Conservation (phyloP, 805 yeast species). For the Monosporozyma servazzii region DNA sequence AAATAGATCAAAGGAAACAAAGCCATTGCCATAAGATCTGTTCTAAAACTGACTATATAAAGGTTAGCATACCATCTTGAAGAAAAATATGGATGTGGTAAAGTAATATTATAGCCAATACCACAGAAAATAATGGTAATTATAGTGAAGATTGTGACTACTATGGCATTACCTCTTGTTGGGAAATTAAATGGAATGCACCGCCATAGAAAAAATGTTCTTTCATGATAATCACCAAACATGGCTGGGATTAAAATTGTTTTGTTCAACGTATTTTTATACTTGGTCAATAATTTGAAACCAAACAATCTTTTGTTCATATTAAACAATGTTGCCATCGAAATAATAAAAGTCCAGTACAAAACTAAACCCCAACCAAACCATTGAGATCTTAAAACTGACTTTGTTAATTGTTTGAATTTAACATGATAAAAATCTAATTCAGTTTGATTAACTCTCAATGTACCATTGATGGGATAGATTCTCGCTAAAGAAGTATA, state of each 20-base stretch:
- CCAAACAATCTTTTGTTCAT: conserved; percentile 21
- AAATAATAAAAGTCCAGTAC: conserved; percentile 33
- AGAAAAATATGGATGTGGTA: conserved; percentile 32
- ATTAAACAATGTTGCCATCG: conserved; percentile 27
- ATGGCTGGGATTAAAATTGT: conserved; percentile 24
- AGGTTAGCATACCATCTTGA: conserved; percentile 28
- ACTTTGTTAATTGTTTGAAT: conserved; percentile 32
- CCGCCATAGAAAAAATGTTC: conserved; percentile 13
- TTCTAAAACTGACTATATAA: conserved; percentile 43
- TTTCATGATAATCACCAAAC: conserved; percentile 15
- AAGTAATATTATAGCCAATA: conserved; percentile 30
- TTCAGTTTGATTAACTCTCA: conserved; percentile 27
- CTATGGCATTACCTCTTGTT: conserved; percentile 23
- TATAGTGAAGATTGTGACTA: conserved; percentile 27
- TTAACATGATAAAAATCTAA: conserved; percentile 29
- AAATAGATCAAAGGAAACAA: conserved; percentile 49
- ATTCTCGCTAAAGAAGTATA: conserved; percentile 14
- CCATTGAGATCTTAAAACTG: conserved; percentile 33
- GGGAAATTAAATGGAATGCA: conserved; percentile 28
- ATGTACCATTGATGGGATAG: conserved; percentile 25
- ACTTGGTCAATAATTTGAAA: conserved; percentile 10
- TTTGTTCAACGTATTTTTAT: conserved; percentile 16
- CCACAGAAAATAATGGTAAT: conserved; percentile 28
- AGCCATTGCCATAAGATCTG: conserved; percentile 43
- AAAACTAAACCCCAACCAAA: conserved; percentile 39